Percentiles rank a stretch among this genome's conserved stretches.
phyloP scores from a whole-genome alignment of 495 filamentous ascomycete species.

The Platismatia glauca region DNA sequence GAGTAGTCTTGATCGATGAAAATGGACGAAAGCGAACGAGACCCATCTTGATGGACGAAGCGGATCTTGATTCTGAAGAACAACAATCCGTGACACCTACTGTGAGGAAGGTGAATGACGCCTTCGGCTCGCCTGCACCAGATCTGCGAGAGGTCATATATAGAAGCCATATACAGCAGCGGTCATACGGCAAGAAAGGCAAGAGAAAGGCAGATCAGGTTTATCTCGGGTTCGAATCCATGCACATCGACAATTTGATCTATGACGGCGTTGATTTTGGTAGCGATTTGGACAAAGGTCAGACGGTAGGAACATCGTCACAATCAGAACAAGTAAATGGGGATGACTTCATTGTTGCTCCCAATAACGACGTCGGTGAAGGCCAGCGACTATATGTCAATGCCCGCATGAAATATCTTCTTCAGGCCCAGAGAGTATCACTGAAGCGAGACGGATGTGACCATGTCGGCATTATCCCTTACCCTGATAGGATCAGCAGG shows the following conservation, averaged over 20 bases:
- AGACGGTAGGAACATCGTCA: too few species aligned
- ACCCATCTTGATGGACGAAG: slow-evolving; percentile 20
- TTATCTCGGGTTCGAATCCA: slow-evolving; percentile 27
- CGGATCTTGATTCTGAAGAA: neutral
- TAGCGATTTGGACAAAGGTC: slow-evolving; percentile 12
- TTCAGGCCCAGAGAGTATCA: slow-evolving; percentile 8
- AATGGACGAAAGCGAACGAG: slow-evolving; percentile 36
- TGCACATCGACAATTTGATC: slow-evolving; percentile 36
- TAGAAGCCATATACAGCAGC: neutral
- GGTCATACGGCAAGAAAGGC: slow-evolving; percentile 9
- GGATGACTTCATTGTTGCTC: slow-evolving; percentile 14
- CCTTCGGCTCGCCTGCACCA: neutral
- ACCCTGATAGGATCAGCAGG: slow-evolving; percentile 17
- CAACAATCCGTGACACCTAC: neutral
- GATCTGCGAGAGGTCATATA: neutral
- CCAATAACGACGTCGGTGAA: neutral
- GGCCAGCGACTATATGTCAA: slow-evolving; percentile 26
- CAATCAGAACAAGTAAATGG: neutral
- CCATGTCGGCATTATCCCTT: slow-evolving; percentile 15
- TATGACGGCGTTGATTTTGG: slow-evolving; percentile 28
- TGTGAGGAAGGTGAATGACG: neutral
- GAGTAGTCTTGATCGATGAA: slow-evolving; percentile 27
- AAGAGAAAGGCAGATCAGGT: slow-evolving; percentile 12
- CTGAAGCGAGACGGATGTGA: slow-evolving; percentile 5
- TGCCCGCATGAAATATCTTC: slow-evolving; percentile 26